A percentile compares a stretch with the other conserved stretches of the same genome.
Conservation (phyloP, 176 grass and related monocot genomes). For the Typha latifolia region DNA sequence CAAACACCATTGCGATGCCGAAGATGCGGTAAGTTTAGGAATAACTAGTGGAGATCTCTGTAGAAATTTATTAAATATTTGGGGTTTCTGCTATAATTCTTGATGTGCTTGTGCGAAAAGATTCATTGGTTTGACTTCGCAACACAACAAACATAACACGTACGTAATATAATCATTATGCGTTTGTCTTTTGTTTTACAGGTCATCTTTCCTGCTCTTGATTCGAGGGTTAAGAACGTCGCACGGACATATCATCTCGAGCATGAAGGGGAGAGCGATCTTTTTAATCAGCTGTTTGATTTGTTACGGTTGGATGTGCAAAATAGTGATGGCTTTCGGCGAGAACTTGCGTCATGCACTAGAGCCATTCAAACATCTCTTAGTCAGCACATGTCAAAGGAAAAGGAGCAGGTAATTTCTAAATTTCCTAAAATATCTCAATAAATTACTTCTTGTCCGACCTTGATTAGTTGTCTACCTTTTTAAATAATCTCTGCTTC, state of each 20-base stretch:
- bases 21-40: constrained; percentile 49
- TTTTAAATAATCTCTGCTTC: background rate
- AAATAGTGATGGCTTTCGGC: constrained; percentile 28
- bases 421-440: background rate
- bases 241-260: constrained; percentile 80
- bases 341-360: constrained; percentile 70
- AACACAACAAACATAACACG: too few relatives aligned
- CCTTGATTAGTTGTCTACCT: too few relatives aligned
- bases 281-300: constrained; percentile 51
- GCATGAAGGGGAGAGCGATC: constrained; percentile 67
- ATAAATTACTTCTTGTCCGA: too few relatives aligned
- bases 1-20: constrained; percentile 74
- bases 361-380: constrained; percentile 67
- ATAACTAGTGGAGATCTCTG: background rate
- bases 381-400: constrained; percentile 88
- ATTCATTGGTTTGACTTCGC: background rate
- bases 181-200: constrained; percentile 24
- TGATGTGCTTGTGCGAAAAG: background rate
- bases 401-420: constrained; percentile 74
- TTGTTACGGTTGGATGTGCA: constrained; percentile 46
- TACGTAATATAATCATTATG: too few relatives aligned
- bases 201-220: constrained; percentile 92
- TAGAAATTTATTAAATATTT: background rate
- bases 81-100: background rate
- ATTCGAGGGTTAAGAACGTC: constrained; percentile 85